A percentile compares a stretch with the other conserved stretches of the same genome.
Conservation (phyloP, 805 yeast genomes). For the Hyphopichia homilentoma region DNA sequence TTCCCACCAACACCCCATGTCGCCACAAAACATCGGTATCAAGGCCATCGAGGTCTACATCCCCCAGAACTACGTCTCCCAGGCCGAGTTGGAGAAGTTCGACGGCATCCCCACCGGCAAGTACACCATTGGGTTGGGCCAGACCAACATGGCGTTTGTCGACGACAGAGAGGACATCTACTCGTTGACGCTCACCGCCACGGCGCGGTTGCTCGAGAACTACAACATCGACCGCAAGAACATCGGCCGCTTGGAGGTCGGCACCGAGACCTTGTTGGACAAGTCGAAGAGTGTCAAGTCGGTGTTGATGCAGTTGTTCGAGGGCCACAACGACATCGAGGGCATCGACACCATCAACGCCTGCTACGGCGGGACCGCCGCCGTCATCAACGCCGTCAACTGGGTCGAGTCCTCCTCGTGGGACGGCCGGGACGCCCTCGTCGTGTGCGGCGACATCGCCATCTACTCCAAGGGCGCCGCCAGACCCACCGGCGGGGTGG, state of each 20-base stretch:
- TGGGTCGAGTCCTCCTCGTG: slow-evolving; percentile 95
- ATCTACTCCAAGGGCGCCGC: slow-evolving; percentile 96
- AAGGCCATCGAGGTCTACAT: slow-evolving; percentile 92
- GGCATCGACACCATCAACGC: slow-evolving; percentile 96
- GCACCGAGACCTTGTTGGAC: slow-evolving; percentile 95
- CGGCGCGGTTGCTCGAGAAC: slow-evolving; percentile 71
- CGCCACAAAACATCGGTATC: slow-evolving; percentile 78
- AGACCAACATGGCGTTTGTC: slow-evolving; percentile 96
- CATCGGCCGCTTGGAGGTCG: slow-evolving; percentile 95
- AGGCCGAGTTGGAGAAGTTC: slow-evolving; percentile 77
- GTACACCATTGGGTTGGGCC: slow-evolving; percentile 98
- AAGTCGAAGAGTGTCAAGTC: slow-evolving; percentile 96
- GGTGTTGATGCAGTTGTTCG: slow-evolving; percentile 90
- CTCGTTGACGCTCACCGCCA: slow-evolving; percentile 89
- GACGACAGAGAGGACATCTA: slow-evolving; percentile 97
- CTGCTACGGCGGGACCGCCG: slow-evolving; percentile 97
- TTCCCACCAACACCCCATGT: slow-evolving; percentile 10
- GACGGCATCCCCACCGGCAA: slow-evolving; percentile 91
- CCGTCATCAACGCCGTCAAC: slow-evolving; percentile 87
- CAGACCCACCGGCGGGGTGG: slow-evolving; percentile 99
- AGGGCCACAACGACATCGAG: slow-evolving; percentile 85
- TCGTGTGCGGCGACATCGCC: slow-evolving; percentile 97
- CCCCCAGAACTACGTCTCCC: slow-evolving; percentile 72
- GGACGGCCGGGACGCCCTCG: slow-evolving; percentile 98
- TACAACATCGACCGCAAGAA: slow-evolving; percentile 75